Conservation (phyloP, 2,329 filamentous ascomycete genomes). For the Fusarium neocosmosporiellum region DNA sequence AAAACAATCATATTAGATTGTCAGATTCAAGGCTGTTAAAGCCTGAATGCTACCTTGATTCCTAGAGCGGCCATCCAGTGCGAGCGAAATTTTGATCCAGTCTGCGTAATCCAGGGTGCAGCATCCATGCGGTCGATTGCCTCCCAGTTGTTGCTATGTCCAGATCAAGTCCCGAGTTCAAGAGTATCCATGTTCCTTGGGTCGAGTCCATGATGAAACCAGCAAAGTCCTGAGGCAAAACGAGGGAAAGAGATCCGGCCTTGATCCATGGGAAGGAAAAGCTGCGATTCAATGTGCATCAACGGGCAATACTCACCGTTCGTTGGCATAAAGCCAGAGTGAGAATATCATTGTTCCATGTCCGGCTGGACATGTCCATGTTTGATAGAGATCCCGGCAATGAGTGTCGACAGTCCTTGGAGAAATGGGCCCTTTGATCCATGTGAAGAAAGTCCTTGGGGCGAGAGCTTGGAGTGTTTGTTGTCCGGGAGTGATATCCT, state of each 20-base stretch:
- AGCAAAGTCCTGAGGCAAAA: conserved; percentile 28
- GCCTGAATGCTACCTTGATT: conserved; percentile 28
- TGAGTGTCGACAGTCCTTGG: conserved; percentile 26
- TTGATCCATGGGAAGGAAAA: conserved; percentile 36
- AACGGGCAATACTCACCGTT: conserved; percentile 54
- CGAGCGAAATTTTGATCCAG: conserved; percentile 23
- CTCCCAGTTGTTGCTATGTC: conserved; percentile 28
- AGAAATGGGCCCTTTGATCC: conserved; percentile 13
- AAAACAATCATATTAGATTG: conserved; percentile 50
- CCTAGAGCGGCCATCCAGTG: conserved; percentile 25
- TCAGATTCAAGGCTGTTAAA: conserved; percentile 27
- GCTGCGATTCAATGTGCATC: conserved; percentile 36
- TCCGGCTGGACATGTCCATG: conserved; percentile 48
- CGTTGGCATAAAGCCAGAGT: conserved; percentile 35
- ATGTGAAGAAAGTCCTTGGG: conserved; percentile 17
- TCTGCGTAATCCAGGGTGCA: not conserved
- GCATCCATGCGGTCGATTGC: conserved; percentile 10
- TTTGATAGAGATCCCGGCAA: conserved; percentile 10
- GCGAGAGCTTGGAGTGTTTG: conserved; percentile 10
- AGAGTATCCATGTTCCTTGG: conserved; percentile 23
- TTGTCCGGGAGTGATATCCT: conserved; percentile 36
- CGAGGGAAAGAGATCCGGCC: conserved; percentile 33
- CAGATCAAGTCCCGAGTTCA: not conserved
- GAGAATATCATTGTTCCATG: conserved; percentile 45
- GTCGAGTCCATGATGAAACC: conserved; percentile 32